phyloP scores from a whole-genome alignment of 495 filamentous ascomycete genomes.

The Lasiosphaeria miniovina region DNA sequence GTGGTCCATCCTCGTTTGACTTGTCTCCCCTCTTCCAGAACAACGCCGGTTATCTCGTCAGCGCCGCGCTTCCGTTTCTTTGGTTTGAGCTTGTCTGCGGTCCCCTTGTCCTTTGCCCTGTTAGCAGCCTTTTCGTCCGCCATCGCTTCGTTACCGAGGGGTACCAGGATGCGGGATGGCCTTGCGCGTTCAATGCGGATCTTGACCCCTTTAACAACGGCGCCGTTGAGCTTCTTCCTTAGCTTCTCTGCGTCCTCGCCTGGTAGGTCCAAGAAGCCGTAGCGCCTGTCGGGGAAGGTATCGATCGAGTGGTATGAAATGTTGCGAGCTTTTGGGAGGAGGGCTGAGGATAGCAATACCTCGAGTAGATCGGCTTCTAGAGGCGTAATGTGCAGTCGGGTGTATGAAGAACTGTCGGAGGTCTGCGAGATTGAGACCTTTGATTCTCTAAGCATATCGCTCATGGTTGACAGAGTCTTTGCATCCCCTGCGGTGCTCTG shows the following conservation, averaged over 20 bases:
- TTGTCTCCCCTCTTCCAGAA: conserved; percentile 68
- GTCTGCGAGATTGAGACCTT: neutral
- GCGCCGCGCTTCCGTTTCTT: conserved; percentile 66
- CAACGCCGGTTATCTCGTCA: conserved; percentile 63
- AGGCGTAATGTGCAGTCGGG: conserved; percentile 81
- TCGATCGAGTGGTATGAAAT: conserved; percentile 80
- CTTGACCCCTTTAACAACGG: conserved; percentile 79
- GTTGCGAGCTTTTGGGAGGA: conserved; percentile 64
- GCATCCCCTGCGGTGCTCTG: neutral
- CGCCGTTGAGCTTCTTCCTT: conserved; percentile 88
- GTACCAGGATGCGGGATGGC: conserved; percentile 41
- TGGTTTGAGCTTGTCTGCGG: conserved; percentile 42
- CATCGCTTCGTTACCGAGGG: conserved; percentile 33
- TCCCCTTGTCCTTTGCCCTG: conserved; percentile 33
- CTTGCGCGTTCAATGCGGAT: conserved; percentile 77
- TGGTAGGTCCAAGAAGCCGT: conserved; percentile 85
- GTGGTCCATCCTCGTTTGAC: conserved; percentile 92
- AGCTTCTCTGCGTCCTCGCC: conserved; percentile 78
- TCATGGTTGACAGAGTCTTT: neutral
- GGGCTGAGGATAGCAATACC: conserved; percentile 62
- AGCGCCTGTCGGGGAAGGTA: conserved; percentile 84
- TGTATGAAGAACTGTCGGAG: conserved; percentile 13
- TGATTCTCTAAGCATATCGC: neutral
- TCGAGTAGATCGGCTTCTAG: conserved; percentile 68
- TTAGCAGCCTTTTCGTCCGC: conserved; percentile 35